Conservation (phyloP, 768 basidiomycete genomes). For the Lentinula sp. region DNA sequence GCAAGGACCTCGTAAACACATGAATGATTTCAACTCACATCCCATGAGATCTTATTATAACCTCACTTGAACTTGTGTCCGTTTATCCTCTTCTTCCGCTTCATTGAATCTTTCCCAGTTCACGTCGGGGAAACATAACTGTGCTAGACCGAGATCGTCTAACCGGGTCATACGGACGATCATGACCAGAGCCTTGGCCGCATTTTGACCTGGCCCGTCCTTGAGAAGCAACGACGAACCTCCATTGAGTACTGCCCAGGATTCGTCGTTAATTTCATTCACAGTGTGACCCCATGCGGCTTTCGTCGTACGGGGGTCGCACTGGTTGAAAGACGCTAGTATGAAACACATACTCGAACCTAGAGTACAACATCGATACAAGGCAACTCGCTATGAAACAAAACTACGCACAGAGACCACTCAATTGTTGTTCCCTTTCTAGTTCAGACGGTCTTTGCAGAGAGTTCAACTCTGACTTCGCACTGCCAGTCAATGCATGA, state of each 20-base stretch:
- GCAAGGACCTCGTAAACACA: neutral
- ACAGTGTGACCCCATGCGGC: constrained; percentile 63
- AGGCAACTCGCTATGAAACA: neutral
- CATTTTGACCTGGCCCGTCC: constrained; percentile 19
- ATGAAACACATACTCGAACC: constrained; percentile 78
- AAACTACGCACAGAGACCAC: constrained; percentile 62
- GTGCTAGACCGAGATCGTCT: constrained; percentile 66
- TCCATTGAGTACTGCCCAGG: constrained; percentile 58
- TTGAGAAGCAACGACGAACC: constrained; percentile 7
- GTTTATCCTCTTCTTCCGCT: neutral
- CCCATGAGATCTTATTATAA: neutral
- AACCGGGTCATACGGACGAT: constrained; percentile 73
- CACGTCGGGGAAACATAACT: constrained; percentile 41
- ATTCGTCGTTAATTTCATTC: constrained; percentile 61
- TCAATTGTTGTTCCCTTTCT: constrained; percentile 59
- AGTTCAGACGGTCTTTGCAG: constrained; percentile 31
- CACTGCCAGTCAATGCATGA: constrained; percentile 16
- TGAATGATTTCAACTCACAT: neutral
- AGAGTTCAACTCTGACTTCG: constrained; percentile 7
- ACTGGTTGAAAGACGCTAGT: constrained; percentile 54
- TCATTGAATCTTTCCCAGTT: constrained; percentile 4
- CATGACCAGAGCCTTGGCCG: constrained; percentile 46
- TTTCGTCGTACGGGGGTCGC: constrained; percentile 51
- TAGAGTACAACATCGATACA: constrained; percentile 17
- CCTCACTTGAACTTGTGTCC: neutral